These are phyloP conservation scores for Trichoderma guizhouense DNA, from an alignment of 2,329 filamentous ascomycete genomes.

Conservation along the genomic window DNA sequence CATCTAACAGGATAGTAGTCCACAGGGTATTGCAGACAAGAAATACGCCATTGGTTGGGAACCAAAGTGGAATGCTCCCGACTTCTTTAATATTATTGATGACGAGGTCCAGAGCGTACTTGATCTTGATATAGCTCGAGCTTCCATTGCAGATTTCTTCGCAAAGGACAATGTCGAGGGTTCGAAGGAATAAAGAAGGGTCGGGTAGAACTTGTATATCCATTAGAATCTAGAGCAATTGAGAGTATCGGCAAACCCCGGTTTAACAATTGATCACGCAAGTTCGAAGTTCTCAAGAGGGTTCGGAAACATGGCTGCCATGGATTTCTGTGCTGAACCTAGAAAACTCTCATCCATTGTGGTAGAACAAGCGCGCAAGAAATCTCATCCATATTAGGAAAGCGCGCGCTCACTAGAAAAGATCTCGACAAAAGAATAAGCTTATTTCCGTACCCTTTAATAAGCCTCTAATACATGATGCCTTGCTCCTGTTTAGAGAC, in stretches of 20 bases:
- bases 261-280: too few species aligned
- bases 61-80: not conserved
- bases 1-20: not conserved
- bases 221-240: too few species aligned
- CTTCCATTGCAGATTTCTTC: not conserved
- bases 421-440: not conserved
- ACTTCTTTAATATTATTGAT: not conserved
- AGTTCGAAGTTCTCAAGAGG: too few species aligned
- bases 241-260: too few species aligned
- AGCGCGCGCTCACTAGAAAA: not conserved
- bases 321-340: not conserved
- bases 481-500: not conserved
- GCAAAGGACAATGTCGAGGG: not conserved
- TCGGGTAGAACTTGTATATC: not conserved
- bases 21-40: not conserved
- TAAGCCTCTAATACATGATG: not conserved
- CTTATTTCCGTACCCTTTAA: not conserved
- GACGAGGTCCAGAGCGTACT: not conserved
- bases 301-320: not conserved
- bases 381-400: not conserved
- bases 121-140: not conserved
- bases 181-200: not conserved
- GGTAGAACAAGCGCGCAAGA: not conserved
- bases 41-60: not conserved
- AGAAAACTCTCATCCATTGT: not conserved